Evolutionary conservation across 306 rosid species (phyloP), one percentile per base, ranked within the genome.

Genomic region (Lathyrus oleraceus): DNA sequence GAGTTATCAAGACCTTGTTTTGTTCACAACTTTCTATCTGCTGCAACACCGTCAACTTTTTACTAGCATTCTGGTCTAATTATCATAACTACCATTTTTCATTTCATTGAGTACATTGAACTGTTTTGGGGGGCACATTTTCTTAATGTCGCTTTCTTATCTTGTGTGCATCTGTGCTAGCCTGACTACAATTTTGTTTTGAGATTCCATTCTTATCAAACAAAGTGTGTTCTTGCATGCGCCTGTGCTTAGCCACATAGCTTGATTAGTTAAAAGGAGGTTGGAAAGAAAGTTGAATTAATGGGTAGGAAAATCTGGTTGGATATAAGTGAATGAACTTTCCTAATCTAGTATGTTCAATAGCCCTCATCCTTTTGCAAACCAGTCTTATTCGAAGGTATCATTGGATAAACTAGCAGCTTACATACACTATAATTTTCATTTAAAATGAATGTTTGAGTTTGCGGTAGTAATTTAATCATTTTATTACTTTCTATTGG

Each of bases 231-330:
- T 7, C 67, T 28, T 30, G 60, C 5, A 57, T 13, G 48, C 21
- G 5, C n/a, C 14, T 4, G 52, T 11, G 16, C 59, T 14, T 20
- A 4, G 11, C n/a, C 39, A 30, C 61, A 44, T 21, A 3, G 36
- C 51, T 35, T 10, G 49, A 47, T 20, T 30, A 32, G 13, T 56
- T 4, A 40, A 42, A 12, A 19, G 16, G 15, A 61, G 43, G 35
- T 43, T 39, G 15, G 9, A 38, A 43, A 30, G 66, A 43, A 32
- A 54, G 61, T 63, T 70, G 69, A 70, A 32, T 63, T 32, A 42
- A 14, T 44, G 27, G 27, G 38, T 21, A 8, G 57, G 16, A 40
- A 36, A 57, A 76, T 10, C 8, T 36, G 8, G 40, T 35, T 69
- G 61, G 49, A 10, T 28, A 8, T 25, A 38, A 17, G 12, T 68